Evolutionary conservation across 805 yeast species (phyloP).

Genomic region (Wickerhamomyces bovis): DNA sequence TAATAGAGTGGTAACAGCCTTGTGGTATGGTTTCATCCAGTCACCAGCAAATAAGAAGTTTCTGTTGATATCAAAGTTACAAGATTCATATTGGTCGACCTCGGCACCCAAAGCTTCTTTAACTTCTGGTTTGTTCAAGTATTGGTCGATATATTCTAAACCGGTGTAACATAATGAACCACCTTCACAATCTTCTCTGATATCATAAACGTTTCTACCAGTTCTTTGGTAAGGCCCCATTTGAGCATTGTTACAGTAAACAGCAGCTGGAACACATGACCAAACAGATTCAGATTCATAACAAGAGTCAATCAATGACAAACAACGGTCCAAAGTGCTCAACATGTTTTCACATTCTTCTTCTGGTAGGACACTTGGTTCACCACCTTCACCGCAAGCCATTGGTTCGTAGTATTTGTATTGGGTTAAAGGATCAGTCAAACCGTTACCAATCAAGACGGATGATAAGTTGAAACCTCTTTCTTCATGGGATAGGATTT

Average conservation of each 20-base stretch:
- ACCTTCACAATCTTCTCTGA: slow-evolving; percentile 74
- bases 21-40: slow-evolving; percentile 87
- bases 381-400: slow-evolving; percentile 94
- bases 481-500: slow-evolving; percentile 63
- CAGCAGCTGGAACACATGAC: slow-evolving; percentile 85
- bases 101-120: slow-evolving; percentile 85
- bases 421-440: slow-evolving; percentile 80
- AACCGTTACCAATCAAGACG: slow-evolving; percentile 84
- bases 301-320: slow-evolving; percentile 68
- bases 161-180: slow-evolving; percentile 72
- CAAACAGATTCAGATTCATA: slow-evolving; percentile 68
- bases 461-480: slow-evolving; percentile 62
- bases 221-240: slow-evolving; percentile 78
- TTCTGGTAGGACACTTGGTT: slow-evolving; percentile 67
- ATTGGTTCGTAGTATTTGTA: slow-evolving; percentile 78
- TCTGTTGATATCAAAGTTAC: slow-evolving; percentile 73
- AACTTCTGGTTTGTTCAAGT: slow-evolving; percentile 72
- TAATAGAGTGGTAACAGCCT: slow-evolving; percentile 62
- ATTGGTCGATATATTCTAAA: slow-evolving; percentile 66
- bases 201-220: slow-evolving; percentile 88
- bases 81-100: slow-evolving; percentile 67
- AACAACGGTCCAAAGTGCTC: slow-evolving; percentile 69
- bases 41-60: slow-evolving; percentile 85
- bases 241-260: slow-evolving; percentile 83
- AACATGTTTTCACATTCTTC: slow-evolving; percentile 74